Conservation (phyloP, 176 grass and related monocot genomes). For the Musa schizocarpa region DNA sequence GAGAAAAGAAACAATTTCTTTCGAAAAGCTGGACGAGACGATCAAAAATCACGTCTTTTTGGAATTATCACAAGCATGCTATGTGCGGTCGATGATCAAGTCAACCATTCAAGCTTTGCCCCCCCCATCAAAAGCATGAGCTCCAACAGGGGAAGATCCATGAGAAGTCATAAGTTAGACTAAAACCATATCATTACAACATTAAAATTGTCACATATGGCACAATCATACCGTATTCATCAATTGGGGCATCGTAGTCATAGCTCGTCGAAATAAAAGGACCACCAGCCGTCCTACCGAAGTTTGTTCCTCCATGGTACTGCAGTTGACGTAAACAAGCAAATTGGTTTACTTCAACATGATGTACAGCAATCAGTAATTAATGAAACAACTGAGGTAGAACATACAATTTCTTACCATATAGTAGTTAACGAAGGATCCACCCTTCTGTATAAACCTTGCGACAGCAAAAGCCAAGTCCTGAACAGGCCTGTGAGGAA, state of each 20-base stretch:
- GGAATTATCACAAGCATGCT: background rate
- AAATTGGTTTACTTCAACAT: slow-evolving; percentile 18
- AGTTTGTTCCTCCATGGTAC: slow-evolving; percentile 98
- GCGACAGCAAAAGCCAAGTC: slow-evolving; percentile 77
- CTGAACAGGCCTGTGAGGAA: slow-evolving; percentile 72
- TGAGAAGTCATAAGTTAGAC: background rate
- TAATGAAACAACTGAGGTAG: background rate
- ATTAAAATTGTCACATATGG: background rate
- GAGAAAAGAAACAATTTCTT: slow-evolving; percentile 25
- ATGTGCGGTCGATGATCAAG: background rate
- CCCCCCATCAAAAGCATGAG: background rate
- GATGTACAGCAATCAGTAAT: background rate
- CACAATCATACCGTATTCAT: slow-evolving; percentile 83
- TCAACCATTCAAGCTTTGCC: background rate
- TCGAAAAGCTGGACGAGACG: background rate
- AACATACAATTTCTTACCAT: slow-evolving; percentile 47
- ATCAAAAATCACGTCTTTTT: background rate
- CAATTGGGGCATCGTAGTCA: slow-evolving; percentile 85
- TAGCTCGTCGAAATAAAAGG: slow-evolving; percentile 92
- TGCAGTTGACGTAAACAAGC: slow-evolving; percentile 27
- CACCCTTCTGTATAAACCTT: slow-evolving; percentile 85
- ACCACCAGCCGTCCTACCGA: slow-evolving; percentile 76
- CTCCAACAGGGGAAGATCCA: background rate
- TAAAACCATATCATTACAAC: background rate
- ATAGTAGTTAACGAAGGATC: slow-evolving; percentile 94